phyloP scores from a whole-genome alignment of 2,329 filamentous ascomycete genomes.

The Aureobasidium melanogenum region DNA sequence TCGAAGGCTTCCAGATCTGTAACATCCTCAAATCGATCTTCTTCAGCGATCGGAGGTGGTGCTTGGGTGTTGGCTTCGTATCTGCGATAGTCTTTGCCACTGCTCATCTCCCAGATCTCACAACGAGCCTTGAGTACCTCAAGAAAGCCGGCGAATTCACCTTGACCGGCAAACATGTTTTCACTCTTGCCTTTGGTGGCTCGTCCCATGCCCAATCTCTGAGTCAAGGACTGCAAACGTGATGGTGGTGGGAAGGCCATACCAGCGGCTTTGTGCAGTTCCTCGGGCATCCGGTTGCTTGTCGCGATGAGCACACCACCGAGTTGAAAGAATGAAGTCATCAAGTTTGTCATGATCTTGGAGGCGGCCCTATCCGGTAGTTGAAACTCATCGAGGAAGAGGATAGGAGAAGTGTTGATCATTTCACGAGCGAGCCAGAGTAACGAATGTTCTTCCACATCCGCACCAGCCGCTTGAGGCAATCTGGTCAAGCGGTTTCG shows the following conservation, averaged over 20 bases:
- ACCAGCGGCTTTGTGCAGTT: slow-evolving; percentile 65
- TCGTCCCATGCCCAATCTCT: slow-evolving; percentile 35
- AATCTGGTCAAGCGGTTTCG: slow-evolving; percentile 23
- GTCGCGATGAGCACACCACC: slow-evolving; percentile 73
- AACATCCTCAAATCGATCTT: slow-evolving; percentile 13
- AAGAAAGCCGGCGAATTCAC: slow-evolving; percentile 68
- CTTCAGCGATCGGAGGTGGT: slow-evolving; percentile 10
- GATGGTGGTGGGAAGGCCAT: slow-evolving; percentile 53
- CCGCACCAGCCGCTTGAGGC: slow-evolving; percentile 6
- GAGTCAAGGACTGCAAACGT: slow-evolving; percentile 43
- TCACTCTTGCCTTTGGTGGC: slow-evolving; percentile 30
- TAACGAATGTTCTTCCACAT: slow-evolving; percentile 55
- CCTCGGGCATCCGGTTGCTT: slow-evolving; percentile 76
- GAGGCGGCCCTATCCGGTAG: slow-evolving; percentile 68
- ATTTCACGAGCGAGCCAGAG: slow-evolving; percentile 68
- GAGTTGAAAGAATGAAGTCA: slow-evolving; percentile 73
- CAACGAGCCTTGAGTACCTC: slow-evolving; percentile 69
- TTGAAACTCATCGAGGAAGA: slow-evolving; percentile 79
- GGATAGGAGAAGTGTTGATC: slow-evolving; percentile 62
- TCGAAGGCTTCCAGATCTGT: slow-evolving; percentile 11
- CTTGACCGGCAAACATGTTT: slow-evolving; percentile 50
- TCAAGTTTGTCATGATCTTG: slow-evolving; percentile 70
- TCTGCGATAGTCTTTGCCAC: slow-evolving; percentile 59
- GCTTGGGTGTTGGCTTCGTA: slow-evolving; percentile 37
- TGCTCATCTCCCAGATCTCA: slow-evolving; percentile 78